Conservation (phyloP, 1,139 yeast genomes). For the Taphrina sp. region DNA sequence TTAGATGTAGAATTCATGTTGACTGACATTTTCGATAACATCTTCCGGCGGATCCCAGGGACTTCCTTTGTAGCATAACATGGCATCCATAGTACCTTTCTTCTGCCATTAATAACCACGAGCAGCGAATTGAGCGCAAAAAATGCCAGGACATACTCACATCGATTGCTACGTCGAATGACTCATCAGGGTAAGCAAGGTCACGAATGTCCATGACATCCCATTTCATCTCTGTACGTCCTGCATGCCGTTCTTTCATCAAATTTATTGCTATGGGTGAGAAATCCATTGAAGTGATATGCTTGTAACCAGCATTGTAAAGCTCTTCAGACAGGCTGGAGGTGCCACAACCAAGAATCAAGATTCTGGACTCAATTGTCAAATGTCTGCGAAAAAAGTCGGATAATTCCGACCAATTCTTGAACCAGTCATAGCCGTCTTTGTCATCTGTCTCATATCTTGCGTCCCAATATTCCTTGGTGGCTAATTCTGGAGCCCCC, state of each 20-base stretch:
- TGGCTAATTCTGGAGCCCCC: slow-evolving; percentile 24
- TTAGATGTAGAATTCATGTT: too few relatives aligned
- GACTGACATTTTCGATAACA: slow-evolving; percentile 36
- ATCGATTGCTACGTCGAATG: slow-evolving; percentile 40
- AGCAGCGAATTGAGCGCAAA: too few relatives aligned
- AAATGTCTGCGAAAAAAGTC: slow-evolving; percentile 37
- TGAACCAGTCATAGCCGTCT: slow-evolving; percentile 40
- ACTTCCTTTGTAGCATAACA: slow-evolving; percentile 40
- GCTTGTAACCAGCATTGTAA: slow-evolving; percentile 38
- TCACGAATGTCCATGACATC: slow-evolving; percentile 39
- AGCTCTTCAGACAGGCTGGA: slow-evolving; percentile 39
- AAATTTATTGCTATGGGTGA: slow-evolving; percentile 38
- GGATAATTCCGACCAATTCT: slow-evolving; percentile 38
- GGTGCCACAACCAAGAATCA: slow-evolving; percentile 41
- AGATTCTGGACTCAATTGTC: slow-evolving; percentile 31
- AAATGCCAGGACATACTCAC: slow-evolving; percentile 34
- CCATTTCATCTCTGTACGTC: slow-evolving; percentile 39
- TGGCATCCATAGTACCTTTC: slow-evolving; percentile 41
- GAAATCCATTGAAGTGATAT: slow-evolving; percentile 40
- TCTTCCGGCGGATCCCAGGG: slow-evolving; percentile 40
- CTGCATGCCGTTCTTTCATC: slow-evolving; percentile 35
- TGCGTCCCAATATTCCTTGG: slow-evolving; percentile 28
- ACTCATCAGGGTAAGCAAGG: slow-evolving; percentile 35
- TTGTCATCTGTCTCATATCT: slow-evolving; percentile 33
- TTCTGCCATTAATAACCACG: neutral